These are phyloP conservation scores for Yarrowia sp. DNA, from an alignment of 805 yeast species.

Conservation along the genomic window DNA sequence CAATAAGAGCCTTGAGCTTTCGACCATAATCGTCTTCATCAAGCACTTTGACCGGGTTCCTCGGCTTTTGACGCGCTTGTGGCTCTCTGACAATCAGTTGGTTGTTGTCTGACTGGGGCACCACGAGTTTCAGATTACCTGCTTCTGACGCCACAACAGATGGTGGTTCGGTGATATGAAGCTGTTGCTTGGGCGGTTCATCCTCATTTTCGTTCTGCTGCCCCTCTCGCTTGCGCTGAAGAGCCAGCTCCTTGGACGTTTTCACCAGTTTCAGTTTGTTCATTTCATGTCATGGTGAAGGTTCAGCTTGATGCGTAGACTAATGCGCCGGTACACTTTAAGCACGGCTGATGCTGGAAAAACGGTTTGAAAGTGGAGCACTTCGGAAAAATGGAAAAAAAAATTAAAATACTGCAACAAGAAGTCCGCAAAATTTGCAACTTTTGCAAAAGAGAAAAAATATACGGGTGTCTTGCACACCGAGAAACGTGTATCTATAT, in stretches of 20 bases:
- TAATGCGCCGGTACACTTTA: neutral
- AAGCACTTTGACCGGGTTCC: slow-evolving; percentile 28
- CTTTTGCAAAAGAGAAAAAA: no score
- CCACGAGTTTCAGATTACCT: slow-evolving; percentile 12
- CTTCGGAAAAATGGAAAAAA: neutral
- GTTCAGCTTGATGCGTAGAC: neutral
- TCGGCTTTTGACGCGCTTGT: neutral
- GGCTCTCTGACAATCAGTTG: slow-evolving; percentile 22
- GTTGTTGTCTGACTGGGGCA: neutral
- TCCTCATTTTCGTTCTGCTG: neutral
- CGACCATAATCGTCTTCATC: slow-evolving; percentile 37
- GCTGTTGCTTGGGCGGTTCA: neutral
- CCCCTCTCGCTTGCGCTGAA: neutral
- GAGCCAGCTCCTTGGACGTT: slow-evolving; percentile 12
- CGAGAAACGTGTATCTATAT: no score
- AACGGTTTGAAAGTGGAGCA: neutral
- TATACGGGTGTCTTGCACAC: no score
- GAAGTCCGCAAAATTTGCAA: no score
- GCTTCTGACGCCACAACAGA: neutral
- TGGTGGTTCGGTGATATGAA: slow-evolving; percentile 6
- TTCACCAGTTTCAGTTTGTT: slow-evolving; percentile 16
- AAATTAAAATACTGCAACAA: no score
- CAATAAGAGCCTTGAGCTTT: slow-evolving; percentile 33
- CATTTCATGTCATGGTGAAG: slow-evolving; percentile 1
- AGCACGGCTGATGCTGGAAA: neutral